phyloP scores from a whole-genome alignment of 2,329 filamentous ascomycete species.

The Epichloe scottii region DNA sequence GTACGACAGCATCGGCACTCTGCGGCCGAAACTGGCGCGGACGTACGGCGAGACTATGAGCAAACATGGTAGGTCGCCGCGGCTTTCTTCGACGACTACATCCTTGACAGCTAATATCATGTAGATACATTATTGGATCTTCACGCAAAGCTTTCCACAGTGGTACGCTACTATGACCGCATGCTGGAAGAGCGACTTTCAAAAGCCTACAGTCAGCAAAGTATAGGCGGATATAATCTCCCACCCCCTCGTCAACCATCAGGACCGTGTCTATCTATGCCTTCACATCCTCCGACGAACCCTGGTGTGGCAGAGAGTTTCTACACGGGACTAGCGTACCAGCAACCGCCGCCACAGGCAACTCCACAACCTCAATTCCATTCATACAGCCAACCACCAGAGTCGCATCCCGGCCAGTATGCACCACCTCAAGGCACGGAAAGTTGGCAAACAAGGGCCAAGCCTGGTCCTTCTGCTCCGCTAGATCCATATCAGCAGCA shows the following conservation, averaged over 20 bases:
- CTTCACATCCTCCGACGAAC: conserved; percentile 35
- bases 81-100: not conserved
- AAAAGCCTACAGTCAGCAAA: conserved; percentile 80
- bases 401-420: conserved; percentile 30
- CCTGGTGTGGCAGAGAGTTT: conserved; percentile 60
- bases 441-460: conserved; percentile 35
- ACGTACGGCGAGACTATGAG: conserved; percentile 99
- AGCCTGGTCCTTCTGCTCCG: conserved; percentile 26
- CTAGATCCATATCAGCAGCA: conserved; percentile 16
- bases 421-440: conserved; percentile 34
- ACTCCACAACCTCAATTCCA: conserved; percentile 30
- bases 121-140: conserved; percentile 83
- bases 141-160: conserved; percentile 88
- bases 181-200: conserved; percentile 95
- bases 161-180: conserved; percentile 92
- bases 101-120: not conserved
- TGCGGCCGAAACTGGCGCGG: conserved; percentile 84
- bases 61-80: conserved; percentile 70
- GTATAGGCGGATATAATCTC: conserved; percentile 50
- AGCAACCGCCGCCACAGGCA: conserved; percentile 15
- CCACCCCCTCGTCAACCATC: conserved; percentile 38
- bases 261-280: conserved; percentile 60
- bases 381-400: conserved; percentile 28
- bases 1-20: conserved; percentile 89
- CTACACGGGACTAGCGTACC: conserved; percentile 54